These are phyloP conservation scores for Dioscorea dumetorum DNA, from an alignment of 106 monocot genomes.

Conservation along the genomic window DNA sequence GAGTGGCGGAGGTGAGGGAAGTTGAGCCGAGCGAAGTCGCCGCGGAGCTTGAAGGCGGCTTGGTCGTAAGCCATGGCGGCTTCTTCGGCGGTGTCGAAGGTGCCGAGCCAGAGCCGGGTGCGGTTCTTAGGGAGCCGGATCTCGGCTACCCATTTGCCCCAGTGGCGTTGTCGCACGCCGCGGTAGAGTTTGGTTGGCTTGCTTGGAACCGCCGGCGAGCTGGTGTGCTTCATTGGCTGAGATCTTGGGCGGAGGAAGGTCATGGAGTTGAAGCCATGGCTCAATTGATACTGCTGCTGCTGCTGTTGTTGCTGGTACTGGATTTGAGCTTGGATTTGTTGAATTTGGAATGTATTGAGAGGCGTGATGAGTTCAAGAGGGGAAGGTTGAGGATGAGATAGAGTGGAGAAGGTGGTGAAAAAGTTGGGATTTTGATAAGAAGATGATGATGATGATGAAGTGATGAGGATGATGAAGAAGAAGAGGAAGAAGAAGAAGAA, in stretches of 20 bases:
- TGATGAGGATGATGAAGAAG: neutral
- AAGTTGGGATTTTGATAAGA: neutral
- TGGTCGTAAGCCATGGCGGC: slow-evolving; percentile 60
- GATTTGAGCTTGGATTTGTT: slow-evolving; percentile 34
- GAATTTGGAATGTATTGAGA: slow-evolving; percentile 24
- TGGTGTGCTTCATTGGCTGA: slow-evolving; percentile 35
- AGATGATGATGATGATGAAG: too few species aligned
- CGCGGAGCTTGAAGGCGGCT: slow-evolving; percentile 58
- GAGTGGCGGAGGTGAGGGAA: slow-evolving; percentile 35
- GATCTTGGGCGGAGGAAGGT: slow-evolving; percentile 12
- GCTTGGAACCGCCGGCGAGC: neutral
- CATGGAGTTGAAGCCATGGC: neutral
- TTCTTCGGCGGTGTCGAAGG: slow-evolving; percentile 72
- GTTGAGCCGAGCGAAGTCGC: slow-evolving; percentile 56
- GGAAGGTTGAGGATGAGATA: neutral
- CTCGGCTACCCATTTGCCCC: slow-evolving; percentile 84
- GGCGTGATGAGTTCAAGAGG: slow-evolving; percentile 10
- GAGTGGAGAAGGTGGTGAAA: neutral
- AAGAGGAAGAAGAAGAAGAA: neutral
- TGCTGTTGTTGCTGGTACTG: slow-evolving; percentile 15
- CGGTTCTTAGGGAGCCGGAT: slow-evolving; percentile 62
- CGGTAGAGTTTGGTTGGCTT: slow-evolving; percentile 56
- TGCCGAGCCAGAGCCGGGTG: slow-evolving; percentile 68
- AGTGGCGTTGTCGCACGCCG: slow-evolving; percentile 75
- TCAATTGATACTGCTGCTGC: neutral